A percentile compares a stretch with the other conserved stretches of the same genome.
Conservation (phyloP, 2,329 filamentous ascomycete genomes). For the Bipolaris sorokiniana region DNA sequence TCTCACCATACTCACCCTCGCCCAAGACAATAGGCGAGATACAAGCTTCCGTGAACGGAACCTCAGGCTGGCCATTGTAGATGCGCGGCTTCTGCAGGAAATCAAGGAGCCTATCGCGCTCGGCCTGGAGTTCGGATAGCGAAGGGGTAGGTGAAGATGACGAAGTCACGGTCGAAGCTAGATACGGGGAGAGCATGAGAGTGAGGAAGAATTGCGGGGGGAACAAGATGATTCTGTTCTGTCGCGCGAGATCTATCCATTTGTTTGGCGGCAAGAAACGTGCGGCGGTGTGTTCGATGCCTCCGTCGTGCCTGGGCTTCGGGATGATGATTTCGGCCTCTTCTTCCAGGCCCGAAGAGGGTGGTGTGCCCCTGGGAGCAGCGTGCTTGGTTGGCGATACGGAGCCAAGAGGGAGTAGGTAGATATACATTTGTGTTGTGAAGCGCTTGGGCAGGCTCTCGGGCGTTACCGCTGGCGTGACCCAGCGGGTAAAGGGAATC, state of each 20-base stretch:
- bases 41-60: constrained; percentile 53
- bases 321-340: constrained; percentile 65
- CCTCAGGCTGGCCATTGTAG: constrained; percentile 38
- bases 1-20: constrained; percentile 46
- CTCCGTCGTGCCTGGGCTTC: constrained; percentile 73
- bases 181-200: constrained; percentile 61
- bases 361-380: constrained; percentile 43
- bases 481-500: constrained; percentile 87
- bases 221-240: constrained; percentile 79
- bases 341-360: constrained; percentile 30
- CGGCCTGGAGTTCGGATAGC: constrained; percentile 49
- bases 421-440: constrained; percentile 96
- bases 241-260: constrained; percentile 71
- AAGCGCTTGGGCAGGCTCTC: constrained; percentile 74
- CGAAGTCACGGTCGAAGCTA: constrained; percentile 48
- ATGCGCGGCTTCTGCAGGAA: constrained; percentile 62
- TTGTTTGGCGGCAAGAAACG: constrained; percentile 72
- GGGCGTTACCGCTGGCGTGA: constrained; percentile 89
- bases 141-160: constrained; percentile 34
- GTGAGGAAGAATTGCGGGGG: constrained; percentile 86
- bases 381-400: constrained; percentile 38
- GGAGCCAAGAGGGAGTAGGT: constrained; percentile 72
- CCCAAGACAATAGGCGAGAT: constrained; percentile 51
- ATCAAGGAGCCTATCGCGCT: constrained; percentile 43
- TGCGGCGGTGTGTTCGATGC: constrained; percentile 74